Base-by-base conservation (phyloP, 139 green algal species). In the Spirogloea muscicola region DNA sequence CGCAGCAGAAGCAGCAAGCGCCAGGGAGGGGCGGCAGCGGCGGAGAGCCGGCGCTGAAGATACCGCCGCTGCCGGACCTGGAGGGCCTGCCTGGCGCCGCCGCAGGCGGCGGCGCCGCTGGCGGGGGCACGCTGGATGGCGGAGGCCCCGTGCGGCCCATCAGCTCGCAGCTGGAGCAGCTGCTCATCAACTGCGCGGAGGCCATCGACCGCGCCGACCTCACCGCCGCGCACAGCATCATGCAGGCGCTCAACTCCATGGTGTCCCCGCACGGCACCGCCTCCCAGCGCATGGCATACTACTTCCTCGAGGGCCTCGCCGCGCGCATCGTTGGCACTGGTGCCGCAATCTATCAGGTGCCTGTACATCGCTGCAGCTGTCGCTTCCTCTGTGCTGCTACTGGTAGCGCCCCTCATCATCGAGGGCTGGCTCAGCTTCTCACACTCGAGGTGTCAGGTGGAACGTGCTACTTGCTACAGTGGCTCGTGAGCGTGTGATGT, bases 261-360 rank as follows among this genome's bases (percentile, higher is more conserved):
- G 64, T 73, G 31, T 73, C 64, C 6, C 64, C 48, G 36, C 64
- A 73, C 10, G 64, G 64, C 48, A 73, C 64, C 3, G 64, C 64
- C 10, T 18, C 34, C n/a, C 59, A 68, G 59, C 59, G 59, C 25
- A 43, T 68, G 41, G 59, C 59, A 5, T 68, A 55, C 13, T 68
- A 18, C 59, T 68, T 68, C 43, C 59, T 68, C 4, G 27, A 68
- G 59, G 59, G 59, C 25, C 59, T 68, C 5, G 27, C 18, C 18
- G 59, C 59, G 13, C 10, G 59, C 37, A 29, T 41, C 43, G 13
- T 44, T 13, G 31, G 31, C 55, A 64, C 55, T 9, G 55, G 55
- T 55, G 46, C n/a, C 46, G 21, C 46, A 31, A 21, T n/a, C n/a
- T 21, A 43, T 62, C 18, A 7, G 37, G 52, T 31, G 52, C 40